Percentiles rank a stretch among this genome's conserved stretches.
phyloP scores from a whole-genome alignment of 257 asterid species.

The Buddleja alternifolia region DNA sequence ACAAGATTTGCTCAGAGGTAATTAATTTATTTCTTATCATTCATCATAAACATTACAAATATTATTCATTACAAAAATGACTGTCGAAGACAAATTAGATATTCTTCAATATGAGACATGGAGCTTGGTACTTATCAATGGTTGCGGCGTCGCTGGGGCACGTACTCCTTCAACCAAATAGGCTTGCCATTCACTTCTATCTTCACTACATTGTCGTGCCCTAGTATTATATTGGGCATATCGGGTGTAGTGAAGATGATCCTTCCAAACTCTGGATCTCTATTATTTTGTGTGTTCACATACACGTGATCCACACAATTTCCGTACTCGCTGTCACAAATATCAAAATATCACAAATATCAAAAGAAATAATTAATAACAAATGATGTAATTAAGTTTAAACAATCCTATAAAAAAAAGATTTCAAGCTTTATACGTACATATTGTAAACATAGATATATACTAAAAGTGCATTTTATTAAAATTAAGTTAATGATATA shows the following conservation, averaged over 20 bases:
- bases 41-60: too few species aligned
- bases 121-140: too few species aligned
- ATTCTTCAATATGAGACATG: too few species aligned
- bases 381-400: background rate
- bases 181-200: background rate
- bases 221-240: background rate
- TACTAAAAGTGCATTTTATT: too few species aligned
- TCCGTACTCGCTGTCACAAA: background rate
- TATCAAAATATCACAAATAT: background rate
- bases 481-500: too few species aligned
- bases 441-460: too few species aligned
- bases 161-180: constrained; percentile 17
- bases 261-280: background rate
- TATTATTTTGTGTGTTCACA: background rate
- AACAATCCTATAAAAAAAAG: too few species aligned
- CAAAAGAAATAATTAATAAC: background rate
- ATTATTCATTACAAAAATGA: too few species aligned
- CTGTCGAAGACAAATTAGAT: too few species aligned
- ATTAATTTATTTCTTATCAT: too few species aligned
- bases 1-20: too few species aligned
- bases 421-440: too few species aligned
- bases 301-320: constrained; percentile 5
- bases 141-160: background rate
- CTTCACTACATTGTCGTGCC: background rate
- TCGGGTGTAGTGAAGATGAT: background rate